These are phyloP conservation scores for Hemisphaericaspora xylofermentans DNA, from an alignment of 1,139 yeast species.

Conservation along the genomic window DNA sequence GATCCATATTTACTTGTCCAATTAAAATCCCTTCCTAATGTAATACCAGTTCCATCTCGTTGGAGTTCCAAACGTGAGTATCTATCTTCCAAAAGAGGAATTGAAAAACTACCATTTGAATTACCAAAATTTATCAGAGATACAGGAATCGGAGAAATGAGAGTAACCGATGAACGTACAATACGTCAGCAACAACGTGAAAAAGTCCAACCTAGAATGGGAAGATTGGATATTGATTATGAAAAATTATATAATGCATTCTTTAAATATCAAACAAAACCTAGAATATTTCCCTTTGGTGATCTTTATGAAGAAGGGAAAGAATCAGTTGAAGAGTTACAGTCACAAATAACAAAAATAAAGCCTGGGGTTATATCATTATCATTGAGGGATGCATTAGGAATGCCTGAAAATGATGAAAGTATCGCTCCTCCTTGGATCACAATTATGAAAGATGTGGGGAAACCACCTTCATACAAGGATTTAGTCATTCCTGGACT, in stretches of 20 bases:
- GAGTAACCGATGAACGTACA: constrained; percentile 52
- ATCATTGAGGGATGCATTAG: constrained; percentile 65
- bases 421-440: constrained; percentile 80
- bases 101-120: constrained; percentile 72
- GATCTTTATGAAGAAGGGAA: constrained; percentile 81
- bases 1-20: constrained; percentile 70
- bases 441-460: constrained; percentile 63
- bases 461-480: constrained; percentile 86
- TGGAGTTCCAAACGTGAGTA: constrained; percentile 85
- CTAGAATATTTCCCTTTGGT: constrained; percentile 66
- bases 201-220: constrained; percentile 87
- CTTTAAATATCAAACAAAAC: constrained; percentile 76
- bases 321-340: constrained; percentile 50
- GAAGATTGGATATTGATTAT: constrained; percentile 83
- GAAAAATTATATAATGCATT: constrained; percentile 83
- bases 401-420: constrained; percentile 53
- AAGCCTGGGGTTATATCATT: constrained; percentile 71
- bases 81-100: constrained; percentile 66
- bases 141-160: constrained; percentile 88
- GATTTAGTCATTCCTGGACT: constrained; percentile 58
- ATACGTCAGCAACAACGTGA: constrained; percentile 78
- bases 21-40: constrained; percentile 65
- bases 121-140: constrained; percentile 76
- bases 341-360: constrained; percentile 35
- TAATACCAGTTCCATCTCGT: constrained; percentile 77